These are phyloP conservation scores for Silybum marianum DNA, from an alignment of 129 eudicot genomes.

Conservation along the genomic window DNA sequence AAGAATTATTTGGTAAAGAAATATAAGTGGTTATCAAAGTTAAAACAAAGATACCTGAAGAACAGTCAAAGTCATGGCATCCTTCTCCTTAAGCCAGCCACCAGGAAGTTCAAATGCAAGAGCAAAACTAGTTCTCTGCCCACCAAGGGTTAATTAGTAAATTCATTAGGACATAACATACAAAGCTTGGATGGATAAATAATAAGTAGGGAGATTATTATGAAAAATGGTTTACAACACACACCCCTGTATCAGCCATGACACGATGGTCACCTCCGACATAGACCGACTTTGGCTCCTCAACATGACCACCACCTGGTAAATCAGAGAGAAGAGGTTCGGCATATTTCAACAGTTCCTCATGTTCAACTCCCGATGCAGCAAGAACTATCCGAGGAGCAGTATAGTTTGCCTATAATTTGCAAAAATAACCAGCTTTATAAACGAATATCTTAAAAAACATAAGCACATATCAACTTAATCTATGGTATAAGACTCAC, in stretches of 20 bases:
- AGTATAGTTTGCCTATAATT: constrained; percentile 66
- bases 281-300: constrained; percentile 69
- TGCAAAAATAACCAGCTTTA: constrained; percentile 24
- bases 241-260: constrained; percentile 76
- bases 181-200: neutral
- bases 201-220: neutral
- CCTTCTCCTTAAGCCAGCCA: constrained; percentile 78
- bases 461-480: neutral
- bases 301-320: constrained; percentile 47
- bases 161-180: neutral
- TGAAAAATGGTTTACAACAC: constrained; percentile 18
- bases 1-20: neutral
- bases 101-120: constrained; percentile 93
- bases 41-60: constrained; percentile 57
- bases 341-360: constrained; percentile 68
- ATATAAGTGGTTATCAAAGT: neutral
- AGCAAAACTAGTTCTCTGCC: constrained; percentile 77
- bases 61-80: constrained; percentile 72
- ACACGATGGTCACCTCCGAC: constrained; percentile 87
- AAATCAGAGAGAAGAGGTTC: constrained; percentile 89
- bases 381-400: constrained; percentile 92
- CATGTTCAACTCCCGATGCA: constrained; percentile 93
- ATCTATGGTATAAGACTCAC: constrained; percentile 47
- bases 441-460: neutral
- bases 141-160: constrained; percentile 9